Percentiles rank a stretch among this genome's conserved stretches.
Conservation (phyloP, 192 early-diverging fungal species). For the Backusella tarrabulga region DNA sequence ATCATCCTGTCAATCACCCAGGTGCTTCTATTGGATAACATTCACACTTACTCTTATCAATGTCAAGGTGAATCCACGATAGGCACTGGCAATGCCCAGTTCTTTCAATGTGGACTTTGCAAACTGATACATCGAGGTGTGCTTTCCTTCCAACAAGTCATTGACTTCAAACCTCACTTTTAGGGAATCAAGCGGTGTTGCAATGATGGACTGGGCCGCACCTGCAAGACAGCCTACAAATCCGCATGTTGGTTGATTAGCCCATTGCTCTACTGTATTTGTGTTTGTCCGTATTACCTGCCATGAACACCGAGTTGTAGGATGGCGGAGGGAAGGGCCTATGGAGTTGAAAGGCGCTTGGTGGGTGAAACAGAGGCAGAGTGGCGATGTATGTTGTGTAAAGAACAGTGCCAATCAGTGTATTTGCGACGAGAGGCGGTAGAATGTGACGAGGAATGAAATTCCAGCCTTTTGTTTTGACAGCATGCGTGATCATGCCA, state of each 20-base stretch:
- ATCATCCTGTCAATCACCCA: background rate
- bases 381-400: slow-evolving; percentile 73
- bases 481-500: slow-evolving; percentile 70
- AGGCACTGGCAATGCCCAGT: slow-evolving; percentile 50
- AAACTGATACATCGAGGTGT: slow-evolving; percentile 66
- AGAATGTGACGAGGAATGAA: slow-evolving; percentile 71
- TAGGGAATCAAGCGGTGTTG: slow-evolving; percentile 71
- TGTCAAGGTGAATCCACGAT: slow-evolving; percentile 53
- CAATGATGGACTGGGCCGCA: slow-evolving; percentile 70
- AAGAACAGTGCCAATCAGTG: slow-evolving; percentile 68
- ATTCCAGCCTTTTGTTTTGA: slow-evolving; percentile 64
- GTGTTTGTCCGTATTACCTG: slow-evolving; percentile 22
- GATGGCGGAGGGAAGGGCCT: slow-evolving; percentile 50
- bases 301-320: slow-evolving; percentile 49
- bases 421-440: slow-evolving; percentile 74
- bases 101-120: slow-evolving; percentile 58
- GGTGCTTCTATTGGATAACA: no score
- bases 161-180: slow-evolving; percentile 74
- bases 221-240: slow-evolving; percentile 61
- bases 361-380: slow-evolving; percentile 50
- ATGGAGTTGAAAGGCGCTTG: slow-evolving; percentile 45
- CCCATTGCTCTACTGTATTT: background rate
- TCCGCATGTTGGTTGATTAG: background rate
- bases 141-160: slow-evolving; percentile 68
- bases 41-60: slow-evolving; percentile 41